These are phyloP conservation scores for Climacium dendroides DNA, from an alignment of 225 moss, liverwort and hornwort genomes.

Conservation along the genomic window DNA sequence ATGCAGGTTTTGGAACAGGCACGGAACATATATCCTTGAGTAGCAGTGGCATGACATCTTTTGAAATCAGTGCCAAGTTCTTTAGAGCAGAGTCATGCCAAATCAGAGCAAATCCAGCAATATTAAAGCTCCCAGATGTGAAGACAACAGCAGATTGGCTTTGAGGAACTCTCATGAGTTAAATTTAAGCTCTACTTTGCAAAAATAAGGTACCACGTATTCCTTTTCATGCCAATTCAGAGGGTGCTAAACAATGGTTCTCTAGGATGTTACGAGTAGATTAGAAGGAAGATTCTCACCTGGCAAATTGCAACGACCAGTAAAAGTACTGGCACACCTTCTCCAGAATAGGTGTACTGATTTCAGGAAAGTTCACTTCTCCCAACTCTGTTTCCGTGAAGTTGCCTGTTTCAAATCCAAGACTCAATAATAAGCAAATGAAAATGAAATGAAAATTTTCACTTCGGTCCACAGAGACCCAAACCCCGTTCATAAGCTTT, in stretches of 20 bases:
- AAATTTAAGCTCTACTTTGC: conserved; percentile 8
- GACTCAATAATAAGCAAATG: not conserved
- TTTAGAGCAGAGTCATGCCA: not conserved
- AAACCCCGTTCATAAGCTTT: not conserved
- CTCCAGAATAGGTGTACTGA: conserved; percentile 94
- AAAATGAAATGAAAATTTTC: not conserved
- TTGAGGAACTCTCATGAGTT: conserved; percentile 10
- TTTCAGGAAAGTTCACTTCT: conserved; percentile 91
- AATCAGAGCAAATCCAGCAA: not conserved
- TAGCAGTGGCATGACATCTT: not conserved
- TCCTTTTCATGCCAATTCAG: not conserved
- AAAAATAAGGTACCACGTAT: not conserved
- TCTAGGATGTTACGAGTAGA: not conserved
- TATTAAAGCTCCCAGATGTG: not conserved
- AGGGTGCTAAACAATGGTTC: not conserved
- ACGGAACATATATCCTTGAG: not conserved
- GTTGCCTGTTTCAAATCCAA: conserved; percentile 8
- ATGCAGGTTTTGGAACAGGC: not conserved
- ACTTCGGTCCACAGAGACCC: not conserved
- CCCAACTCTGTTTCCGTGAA: conserved; percentile 91
- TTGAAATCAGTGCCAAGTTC: not conserved
- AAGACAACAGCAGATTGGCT: not conserved
- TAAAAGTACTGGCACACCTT: conserved; percentile 99
- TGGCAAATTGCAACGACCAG: conserved; percentile 65
- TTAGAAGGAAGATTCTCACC: not conserved